Percentiles rank a stretch among this genome's conserved stretches.
Conservation (phyloP, 2,329 filamentous ascomycete species). For the Trichocomaceae sp. region DNA sequence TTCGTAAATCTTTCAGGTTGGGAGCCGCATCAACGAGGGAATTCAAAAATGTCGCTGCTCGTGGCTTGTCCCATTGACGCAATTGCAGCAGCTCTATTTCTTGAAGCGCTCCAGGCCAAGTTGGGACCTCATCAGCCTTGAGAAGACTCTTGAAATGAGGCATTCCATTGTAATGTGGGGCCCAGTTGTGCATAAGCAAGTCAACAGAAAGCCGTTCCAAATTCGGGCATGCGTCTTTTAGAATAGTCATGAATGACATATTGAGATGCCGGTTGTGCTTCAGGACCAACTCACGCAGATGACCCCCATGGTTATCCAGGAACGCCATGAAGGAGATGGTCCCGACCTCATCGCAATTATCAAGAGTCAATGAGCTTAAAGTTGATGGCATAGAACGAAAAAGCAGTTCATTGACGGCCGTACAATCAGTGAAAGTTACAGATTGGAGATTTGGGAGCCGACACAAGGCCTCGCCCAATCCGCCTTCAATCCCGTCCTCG, state of each 20-base stretch:
- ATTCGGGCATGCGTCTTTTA: slow-evolving; percentile 62
- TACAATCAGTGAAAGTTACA: slow-evolving; percentile 68
- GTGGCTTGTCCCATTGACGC: slow-evolving; percentile 63
- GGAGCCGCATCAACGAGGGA: slow-evolving; percentile 68
- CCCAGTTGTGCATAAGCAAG: slow-evolving; percentile 67
- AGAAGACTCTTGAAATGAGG: slow-evolving; percentile 68
- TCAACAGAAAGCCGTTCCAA: slow-evolving; percentile 70
- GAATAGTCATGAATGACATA: slow-evolving; percentile 62
- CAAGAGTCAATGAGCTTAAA: slow-evolving; percentile 63
- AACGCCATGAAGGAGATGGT: slow-evolving; percentile 61
- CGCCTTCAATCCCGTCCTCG: slow-evolving; percentile 19
- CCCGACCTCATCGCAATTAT: slow-evolving; percentile 70
- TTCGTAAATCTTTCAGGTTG: slow-evolving; percentile 59
- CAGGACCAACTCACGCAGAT: slow-evolving; percentile 62
- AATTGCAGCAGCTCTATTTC: slow-evolving; percentile 69
- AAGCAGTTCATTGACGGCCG: slow-evolving; percentile 60
- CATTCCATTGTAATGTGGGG: slow-evolving; percentile 61
- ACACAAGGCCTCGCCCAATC: slow-evolving; percentile 44
- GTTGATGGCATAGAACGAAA: slow-evolving; percentile 61
- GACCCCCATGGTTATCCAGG: slow-evolving; percentile 58
- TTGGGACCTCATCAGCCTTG: slow-evolving; percentile 53
- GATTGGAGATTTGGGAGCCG: slow-evolving; percentile 59
- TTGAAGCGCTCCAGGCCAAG: slow-evolving; percentile 69
- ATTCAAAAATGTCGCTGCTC: slow-evolving; percentile 69
- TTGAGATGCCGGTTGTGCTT: slow-evolving; percentile 74